Conservation (phyloP, 179 eudicot species). For the Heliamphora pulchella region DNA sequence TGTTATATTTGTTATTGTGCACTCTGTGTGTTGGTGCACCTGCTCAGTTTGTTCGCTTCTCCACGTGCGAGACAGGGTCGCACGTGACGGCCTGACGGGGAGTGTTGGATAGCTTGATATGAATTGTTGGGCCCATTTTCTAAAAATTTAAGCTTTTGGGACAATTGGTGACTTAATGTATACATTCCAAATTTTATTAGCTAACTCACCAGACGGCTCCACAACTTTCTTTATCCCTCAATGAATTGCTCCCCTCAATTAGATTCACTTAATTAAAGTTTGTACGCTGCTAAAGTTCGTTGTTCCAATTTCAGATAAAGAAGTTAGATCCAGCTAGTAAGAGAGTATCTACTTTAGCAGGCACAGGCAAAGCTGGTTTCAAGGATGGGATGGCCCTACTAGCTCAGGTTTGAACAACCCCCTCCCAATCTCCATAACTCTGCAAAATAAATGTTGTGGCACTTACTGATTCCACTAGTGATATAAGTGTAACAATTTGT, state of each 20-base stretch:
- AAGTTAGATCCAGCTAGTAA: conserved; percentile 67
- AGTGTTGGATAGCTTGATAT: no score
- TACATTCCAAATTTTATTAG: not conserved
- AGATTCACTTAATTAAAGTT: conserved; percentile 6
- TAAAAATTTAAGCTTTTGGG: no score
- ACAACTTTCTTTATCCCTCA: not conserved
- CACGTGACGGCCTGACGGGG: no score
- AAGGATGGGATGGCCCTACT: conserved; percentile 67
- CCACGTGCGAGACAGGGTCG: no score
- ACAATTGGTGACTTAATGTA: no score
- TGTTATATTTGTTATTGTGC: no score
- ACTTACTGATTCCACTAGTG: not conserved
- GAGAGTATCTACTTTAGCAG: conserved; percentile 69
- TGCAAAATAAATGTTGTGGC: not conserved
- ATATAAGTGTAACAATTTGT: not conserved
- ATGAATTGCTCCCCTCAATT: not conserved
- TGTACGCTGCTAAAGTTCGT: not conserved
- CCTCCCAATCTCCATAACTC: not conserved
- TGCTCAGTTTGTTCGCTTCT: no score
- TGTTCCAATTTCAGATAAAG: conserved; percentile 57
- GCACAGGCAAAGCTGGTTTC: conserved; percentile 92
- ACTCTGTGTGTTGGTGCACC: no score
- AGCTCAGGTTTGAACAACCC: conserved; percentile 59
- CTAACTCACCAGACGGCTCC: no score
- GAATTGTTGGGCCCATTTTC: no score